Evolutionary conservation across 495 filamentous ascomycete species (phyloP), one percentile per base, ranked within the genome.

Genomic region (Penicillium pancosmium): DNA sequence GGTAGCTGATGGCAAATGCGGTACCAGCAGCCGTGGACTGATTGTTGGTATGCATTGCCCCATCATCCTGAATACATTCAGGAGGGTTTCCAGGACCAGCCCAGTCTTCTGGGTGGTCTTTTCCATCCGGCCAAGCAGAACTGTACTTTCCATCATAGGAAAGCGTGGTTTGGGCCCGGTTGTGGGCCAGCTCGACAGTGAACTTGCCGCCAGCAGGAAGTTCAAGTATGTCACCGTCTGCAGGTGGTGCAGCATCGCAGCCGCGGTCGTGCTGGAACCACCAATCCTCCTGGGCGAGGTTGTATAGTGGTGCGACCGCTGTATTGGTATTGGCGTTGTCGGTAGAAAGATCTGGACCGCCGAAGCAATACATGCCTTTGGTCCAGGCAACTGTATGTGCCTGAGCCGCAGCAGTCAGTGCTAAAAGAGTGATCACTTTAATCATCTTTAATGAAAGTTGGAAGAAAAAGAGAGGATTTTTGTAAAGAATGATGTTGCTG

Each of bases 1-100:
- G 67, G 58, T 85, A 85, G 34, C 77, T 79, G 44, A 85, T 85
- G 0, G 81, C 83, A 33, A 78, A 82, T 8, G 80, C 83, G 12
- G 79, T 81, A 6, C 81, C 83, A 9, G 76, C 74, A 4, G 80
- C 69, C 36, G 53, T 75, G 12, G 59, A 70, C 55, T 76, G 67
- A 61, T 77, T 82, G 52, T 73, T 70, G 16, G 71, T 77, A 58
- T 80, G 78, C 72, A 81, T 60, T 3, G 73, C 71, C 8, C 78
- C 81, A 50, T 72, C 79, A 52, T 72, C 68, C 57, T 66, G 67
- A 59, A 72, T 66, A 47, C 66, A 70, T 18, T 68, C 67, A 19
- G 62, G 62, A 23, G 66, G 57, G 46, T 59, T 68, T 12, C 66
- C 61, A 19, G 76, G 72, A 11, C 77, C 78, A 33, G 66, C 63